phyloP scores from a whole-genome alignment of 805 yeast species.

The Yarrowia bubula region DNA sequence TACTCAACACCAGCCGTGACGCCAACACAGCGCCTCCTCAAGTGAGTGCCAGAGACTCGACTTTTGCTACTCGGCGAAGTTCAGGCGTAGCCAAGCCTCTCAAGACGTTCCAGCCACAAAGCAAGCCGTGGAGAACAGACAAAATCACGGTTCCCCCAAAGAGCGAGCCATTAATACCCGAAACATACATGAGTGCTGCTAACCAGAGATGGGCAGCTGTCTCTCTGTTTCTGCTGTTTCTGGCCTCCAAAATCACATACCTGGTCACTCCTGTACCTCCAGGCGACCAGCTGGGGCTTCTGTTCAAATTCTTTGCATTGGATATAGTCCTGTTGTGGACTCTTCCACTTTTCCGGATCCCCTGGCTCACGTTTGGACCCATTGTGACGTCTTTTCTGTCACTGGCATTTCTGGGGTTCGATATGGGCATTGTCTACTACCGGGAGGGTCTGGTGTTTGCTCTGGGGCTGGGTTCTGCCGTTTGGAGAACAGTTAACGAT shows the following conservation, averaged over 20 bases:
- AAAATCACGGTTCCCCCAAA: conserved; percentile 3
- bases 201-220: conserved; percentile 69
- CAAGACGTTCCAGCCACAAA: conserved; percentile 6
- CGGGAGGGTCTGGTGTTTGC: conserved; percentile 29
- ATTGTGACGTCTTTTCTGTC: conserved; percentile 53
- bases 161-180: conserved; percentile 51
- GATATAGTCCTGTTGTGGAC: conserved; percentile 71
- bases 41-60: background rate
- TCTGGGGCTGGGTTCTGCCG: conserved; percentile 30
- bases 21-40: conserved; percentile 20
- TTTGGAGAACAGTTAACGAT: conserved; percentile 35
- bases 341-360: conserved; percentile 74
- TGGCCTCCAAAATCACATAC: conserved; percentile 71
- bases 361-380: conserved; percentile 66
- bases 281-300: background rate
- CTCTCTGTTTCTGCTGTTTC: conserved; percentile 70
- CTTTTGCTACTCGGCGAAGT: background rate
- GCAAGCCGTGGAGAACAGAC: conserved; percentile 14
- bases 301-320: conserved; percentile 62
- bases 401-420: conserved; percentile 42
- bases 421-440: conserved; percentile 27
- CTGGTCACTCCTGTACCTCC: conserved; percentile 26
- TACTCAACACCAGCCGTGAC: background rate
- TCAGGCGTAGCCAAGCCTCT: conserved; percentile 10
- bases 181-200: conserved; percentile 63